Percentiles rank a stretch among this genome's conserved stretches.
phyloP scores from a whole-genome alignment of 139 green algal species.

The Nannochloris sp. region DNA sequence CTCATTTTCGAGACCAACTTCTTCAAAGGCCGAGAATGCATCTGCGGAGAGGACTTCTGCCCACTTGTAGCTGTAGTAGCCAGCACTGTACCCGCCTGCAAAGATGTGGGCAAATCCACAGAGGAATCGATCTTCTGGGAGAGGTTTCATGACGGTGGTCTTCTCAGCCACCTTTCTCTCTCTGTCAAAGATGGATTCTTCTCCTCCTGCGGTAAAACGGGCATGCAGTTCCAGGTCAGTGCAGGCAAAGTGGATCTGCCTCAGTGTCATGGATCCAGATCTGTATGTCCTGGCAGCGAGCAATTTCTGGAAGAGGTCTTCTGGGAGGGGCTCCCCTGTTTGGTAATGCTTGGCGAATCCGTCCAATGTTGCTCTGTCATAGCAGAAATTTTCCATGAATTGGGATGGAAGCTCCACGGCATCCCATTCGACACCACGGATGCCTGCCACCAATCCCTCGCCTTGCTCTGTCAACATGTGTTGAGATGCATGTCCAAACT shows the following conservation, averaged over 20 bases:
- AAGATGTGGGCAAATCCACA: conserved; percentile 96
- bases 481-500: conserved; percentile 88
- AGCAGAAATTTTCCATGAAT: conserved; percentile 92
- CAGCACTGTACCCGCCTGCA: conserved; percentile 81
- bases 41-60: conserved; percentile 91
- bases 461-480: conserved; percentile 89
- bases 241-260: conserved; percentile 80
- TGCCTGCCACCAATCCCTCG: conserved; percentile 80
- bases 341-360: conserved; percentile 84
- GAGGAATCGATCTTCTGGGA: conserved; percentile 91
- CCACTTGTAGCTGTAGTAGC: conserved; percentile 68
- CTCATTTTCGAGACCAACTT: conserved; percentile 81
- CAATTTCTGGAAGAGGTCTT: conserved; percentile 82
- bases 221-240: conserved; percentile 89
- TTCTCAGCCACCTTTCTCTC: conserved; percentile 54
- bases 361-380: conserved; percentile 54
- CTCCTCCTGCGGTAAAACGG: conserved; percentile 51
- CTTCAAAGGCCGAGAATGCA: conserved; percentile 92
- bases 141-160: conserved; percentile 59
- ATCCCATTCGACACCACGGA: conserved; percentile 89
- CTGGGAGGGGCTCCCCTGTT: conserved; percentile 77
- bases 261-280: conserved; percentile 72
- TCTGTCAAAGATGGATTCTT: conserved; percentile 64
- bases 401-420: conserved; percentile 69
- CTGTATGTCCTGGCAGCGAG: conserved; percentile 71